phyloP scores from a whole-genome alignment of 2,329 filamentous ascomycete genomes.

The Ascochyta koolunga region DNA sequence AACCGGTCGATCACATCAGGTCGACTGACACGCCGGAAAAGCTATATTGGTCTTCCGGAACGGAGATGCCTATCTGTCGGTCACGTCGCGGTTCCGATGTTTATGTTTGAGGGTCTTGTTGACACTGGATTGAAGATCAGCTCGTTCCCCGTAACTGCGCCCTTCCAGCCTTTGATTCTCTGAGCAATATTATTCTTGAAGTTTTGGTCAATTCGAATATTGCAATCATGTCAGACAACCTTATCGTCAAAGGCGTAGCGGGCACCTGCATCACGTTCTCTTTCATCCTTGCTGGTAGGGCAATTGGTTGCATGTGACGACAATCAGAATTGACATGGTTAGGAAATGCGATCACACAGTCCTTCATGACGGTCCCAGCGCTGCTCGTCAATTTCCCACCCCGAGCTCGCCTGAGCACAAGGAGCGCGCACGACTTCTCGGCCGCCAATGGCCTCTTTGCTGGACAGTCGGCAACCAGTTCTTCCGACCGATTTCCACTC shows the following conservation, averaged over 20 bases:
- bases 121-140: conserved; percentile 7
- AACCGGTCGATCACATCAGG: conserved; percentile 6
- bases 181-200: background rate
- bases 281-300: conserved; percentile 56
- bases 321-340: conserved; percentile 1
- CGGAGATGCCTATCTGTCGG: conserved; percentile 11
- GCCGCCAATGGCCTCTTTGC: conserved; percentile 58
- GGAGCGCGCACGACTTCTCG: conserved; percentile 53
- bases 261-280: conserved; percentile 57
- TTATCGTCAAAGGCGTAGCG: conserved; percentile 48
- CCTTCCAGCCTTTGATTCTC: background rate
- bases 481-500: conserved; percentile 58
- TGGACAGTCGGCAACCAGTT: conserved; percentile 59
- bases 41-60: conserved; percentile 6
- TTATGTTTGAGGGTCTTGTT: conserved; percentile 11
- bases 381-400: conserved; percentile 56
- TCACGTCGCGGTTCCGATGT: conserved; percentile 13
- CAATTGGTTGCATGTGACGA: background rate
- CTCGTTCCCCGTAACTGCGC: background rate
- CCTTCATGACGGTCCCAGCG: conserved; percentile 59
- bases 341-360: conserved; percentile 61
- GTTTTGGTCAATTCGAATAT: background rate
- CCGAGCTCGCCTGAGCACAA: conserved; percentile 50
- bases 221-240: conserved; percentile 40
- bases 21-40: conserved; percentile 13